These are phyloP conservation scores for Lecanicillium sp. DNA, from an alignment of 2,329 filamentous ascomycete genomes.

Conservation along the genomic window DNA sequence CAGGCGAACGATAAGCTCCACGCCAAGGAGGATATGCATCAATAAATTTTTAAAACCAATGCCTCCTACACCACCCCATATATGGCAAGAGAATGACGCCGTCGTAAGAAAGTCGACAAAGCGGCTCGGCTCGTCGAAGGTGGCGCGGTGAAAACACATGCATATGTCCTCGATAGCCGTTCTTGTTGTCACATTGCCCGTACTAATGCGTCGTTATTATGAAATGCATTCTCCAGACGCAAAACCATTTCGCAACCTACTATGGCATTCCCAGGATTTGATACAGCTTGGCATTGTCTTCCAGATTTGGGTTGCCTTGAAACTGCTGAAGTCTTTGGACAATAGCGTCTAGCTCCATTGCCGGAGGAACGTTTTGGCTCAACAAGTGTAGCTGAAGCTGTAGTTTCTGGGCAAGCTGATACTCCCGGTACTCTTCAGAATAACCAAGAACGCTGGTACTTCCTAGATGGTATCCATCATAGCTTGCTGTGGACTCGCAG, in stretches of 20 bases:
- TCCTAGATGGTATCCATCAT: neutral
- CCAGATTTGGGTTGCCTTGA: neutral
- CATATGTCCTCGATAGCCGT: neutral
- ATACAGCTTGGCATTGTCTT: neutral
- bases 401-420: neutral
- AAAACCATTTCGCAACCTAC: no score
- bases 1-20: neutral
- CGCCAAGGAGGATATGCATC: neutral
- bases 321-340: neutral
- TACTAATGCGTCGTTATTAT: no score
- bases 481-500: neutral
- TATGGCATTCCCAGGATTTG: neutral
- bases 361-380: neutral
- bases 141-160: neutral
- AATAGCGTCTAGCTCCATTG: neutral
- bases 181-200: neutral
- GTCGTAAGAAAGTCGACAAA: neutral
- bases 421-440: no score
- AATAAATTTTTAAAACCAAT: neutral
- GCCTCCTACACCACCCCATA: neutral
- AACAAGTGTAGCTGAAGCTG: neutral
- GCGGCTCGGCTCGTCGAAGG: neutral
- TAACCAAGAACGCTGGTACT: neutral
- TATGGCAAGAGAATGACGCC: neutral
- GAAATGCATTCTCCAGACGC: no score